Base-by-base conservation (phyloP, 164 flowering plant genomes). In the Cinnamomum chago region DNA sequence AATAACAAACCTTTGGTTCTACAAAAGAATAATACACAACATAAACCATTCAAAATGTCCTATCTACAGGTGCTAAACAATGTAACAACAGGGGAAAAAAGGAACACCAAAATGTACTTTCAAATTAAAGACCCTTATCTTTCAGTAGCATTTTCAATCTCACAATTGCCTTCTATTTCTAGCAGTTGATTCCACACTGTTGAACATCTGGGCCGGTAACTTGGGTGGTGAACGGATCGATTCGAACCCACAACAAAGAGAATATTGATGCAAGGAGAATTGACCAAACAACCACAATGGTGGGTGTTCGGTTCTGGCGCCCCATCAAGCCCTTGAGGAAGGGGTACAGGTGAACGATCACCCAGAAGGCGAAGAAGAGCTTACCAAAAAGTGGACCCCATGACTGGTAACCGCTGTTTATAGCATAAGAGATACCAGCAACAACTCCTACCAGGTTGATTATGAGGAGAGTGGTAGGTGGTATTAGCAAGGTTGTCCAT, bases 321-420 rank as follows among this genome's bases (percentile, higher is more conserved):
- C 84, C 84, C 82, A 82, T 72, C 67, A 79, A 47, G 66, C 84
- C 84, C 74, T 79, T 82, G 72, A 79, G 81, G 80, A 82, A 82
- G 22, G 82, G 82, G 55, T 82, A 79, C 33, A 82, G 84, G 68
- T 82, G 84, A 70, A 82, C 76, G 47, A 82, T 82, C 79, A 79
- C 84, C 84, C 82, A 82, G 73, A 82, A 79, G 30, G 82, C 79
- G 62, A 81, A 81, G 75, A 81, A 81, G 7, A 81, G 75, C 71
- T 81, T 79, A 47, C 84, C 82, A 58, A 81, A 81, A 7, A 81
- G 78, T 15, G 84, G 84, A 23, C 82, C 82, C 84, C 84, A 81
- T 2, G 84, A 74, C 50, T 79, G 72, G 51, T 81, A 81, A 1
- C 84, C 84, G 10, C 77, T 74, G 76, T 81, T 79, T 30, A 81